Evolutionary conservation across 2,329 filamentous ascomycete species (phyloP), one percentile per base, ranked within the genome.

Genomic region (Huntiella abstrusa): DNA sequence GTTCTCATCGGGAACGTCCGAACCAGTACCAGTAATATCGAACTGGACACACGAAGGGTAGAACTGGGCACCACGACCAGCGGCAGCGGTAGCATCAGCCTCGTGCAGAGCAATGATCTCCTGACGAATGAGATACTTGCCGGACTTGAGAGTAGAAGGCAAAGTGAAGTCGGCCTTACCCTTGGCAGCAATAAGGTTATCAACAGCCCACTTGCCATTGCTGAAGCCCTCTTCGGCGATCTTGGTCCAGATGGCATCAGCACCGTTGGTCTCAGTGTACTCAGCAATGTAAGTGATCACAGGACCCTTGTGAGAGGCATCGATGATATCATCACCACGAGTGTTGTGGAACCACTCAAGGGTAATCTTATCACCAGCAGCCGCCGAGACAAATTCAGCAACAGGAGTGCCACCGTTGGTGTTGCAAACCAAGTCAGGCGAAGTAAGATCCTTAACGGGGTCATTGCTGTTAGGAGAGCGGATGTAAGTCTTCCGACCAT

Each of bases 261-360:
- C 62, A 34, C 68, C 68, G 45, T 67, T 63, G 43, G 45, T 49
- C 45, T 57, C 57, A 39, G 59, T 62, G 59, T 60, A 64, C 42
- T 56, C 51, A 13, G 69, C 67, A 53, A 73, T 66, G 56, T 69
- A 74, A 48, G 67, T 69, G 51, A 69, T 62, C 54, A 73, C 57
- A 34, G 70, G 70, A 6, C 70, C 70, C 57, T 63, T 60, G 60
- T 73, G 70, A 41, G 65, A 68, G n/a, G 55, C 50, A 52, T 61
- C 70, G 44, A 73, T 68, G 60, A 72, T 69, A 55, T 71, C 68
- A 57, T 71, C 67, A 49, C 54, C 54, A 39, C 66, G 63, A 54
- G 35, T 61, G 57, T 72, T 54, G 60, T 72, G 69, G 57, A 64
- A 65, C 68, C 67, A 72, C 56, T 71, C 64, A 53, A 67, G 62